Percentiles rank a stretch among this genome's conserved stretches.
phyloP scores from a whole-genome alignment of 371 early-diverging fungal genomes.

The Mucor indicus region DNA sequence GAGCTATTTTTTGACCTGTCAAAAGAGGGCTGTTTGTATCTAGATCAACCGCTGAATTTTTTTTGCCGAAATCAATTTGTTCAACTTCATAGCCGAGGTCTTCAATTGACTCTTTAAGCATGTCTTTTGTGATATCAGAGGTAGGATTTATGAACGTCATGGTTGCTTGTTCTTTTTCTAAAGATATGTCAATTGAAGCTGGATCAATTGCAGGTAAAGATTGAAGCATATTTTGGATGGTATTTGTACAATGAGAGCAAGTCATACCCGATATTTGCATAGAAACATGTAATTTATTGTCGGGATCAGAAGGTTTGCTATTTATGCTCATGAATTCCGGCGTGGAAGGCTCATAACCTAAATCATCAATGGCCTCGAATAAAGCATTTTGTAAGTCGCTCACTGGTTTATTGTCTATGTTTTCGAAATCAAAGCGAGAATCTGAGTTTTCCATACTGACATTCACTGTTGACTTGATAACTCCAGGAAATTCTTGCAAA shows the following conservation, averaged over 20 bases:
- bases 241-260: slow-evolving; percentile 77
- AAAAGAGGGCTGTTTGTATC: too few relatives aligned
- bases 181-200: slow-evolving; percentile 37
- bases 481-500: slow-evolving; percentile 16
- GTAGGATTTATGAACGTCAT: slow-evolving; percentile 27
- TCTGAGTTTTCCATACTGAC: slow-evolving; percentile 26
- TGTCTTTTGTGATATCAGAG: slow-evolving; percentile 14
- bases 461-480: slow-evolving; percentile 6
- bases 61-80: slow-evolving; percentile 6
- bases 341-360: slow-evolving; percentile 27
- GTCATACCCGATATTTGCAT: slow-evolving; percentile 72
- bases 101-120: slow-evolving; percentile 50
- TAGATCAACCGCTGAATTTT: too few relatives aligned
- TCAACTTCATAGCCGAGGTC: slow-evolving; percentile 65
- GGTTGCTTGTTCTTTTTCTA: slow-evolving; percentile 38
- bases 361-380: slow-evolving; percentile 23
- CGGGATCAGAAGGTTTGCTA: neutral
- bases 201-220: slow-evolving; percentile 53
- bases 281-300: neutral
- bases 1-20: slow-evolving; percentile 3
- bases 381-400: slow-evolving; percentile 10
- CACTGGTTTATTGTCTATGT: neutral
- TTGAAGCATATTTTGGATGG: slow-evolving; percentile 61
- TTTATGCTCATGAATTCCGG: slow-evolving; percentile 1
- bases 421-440: slow-evolving; percentile 15